Conservation (phyloP, 106 monocot species). For the Acorus gramineus region DNA sequence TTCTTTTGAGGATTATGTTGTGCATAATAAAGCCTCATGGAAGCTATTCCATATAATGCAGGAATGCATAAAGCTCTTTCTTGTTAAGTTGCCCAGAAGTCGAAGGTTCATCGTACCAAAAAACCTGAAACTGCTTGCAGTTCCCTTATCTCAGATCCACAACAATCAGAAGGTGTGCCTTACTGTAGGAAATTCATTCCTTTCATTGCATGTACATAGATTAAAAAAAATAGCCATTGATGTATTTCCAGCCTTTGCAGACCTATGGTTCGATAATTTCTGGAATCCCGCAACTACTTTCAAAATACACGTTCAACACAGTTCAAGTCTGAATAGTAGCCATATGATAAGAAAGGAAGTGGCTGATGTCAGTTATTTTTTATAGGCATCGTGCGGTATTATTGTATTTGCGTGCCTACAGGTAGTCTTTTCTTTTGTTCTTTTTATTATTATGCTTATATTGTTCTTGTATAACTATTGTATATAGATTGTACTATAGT, state of each 20-base stretch:
- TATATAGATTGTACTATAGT: too few species aligned
- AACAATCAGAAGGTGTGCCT: slow-evolving; percentile 33
- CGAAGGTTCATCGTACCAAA: slow-evolving; percentile 33
- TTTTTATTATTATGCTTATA: too few species aligned
- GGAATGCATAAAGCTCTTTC: slow-evolving; percentile 58
- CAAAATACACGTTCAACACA: slow-evolving; percentile 37
- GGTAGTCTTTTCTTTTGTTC: too few species aligned
- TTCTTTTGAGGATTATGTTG: too few species aligned
- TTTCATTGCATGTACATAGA: neutral
- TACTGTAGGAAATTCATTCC: neutral
- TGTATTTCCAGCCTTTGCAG: slow-evolving; percentile 14
- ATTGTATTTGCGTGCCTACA: too few species aligned
- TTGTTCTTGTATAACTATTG: too few species aligned
- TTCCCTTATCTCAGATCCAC: slow-evolving; percentile 47
- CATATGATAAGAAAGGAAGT: too few species aligned
- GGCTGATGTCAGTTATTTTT: too few species aligned
- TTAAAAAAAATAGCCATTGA: too few species aligned
- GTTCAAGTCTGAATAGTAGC: slow-evolving; percentile 8
- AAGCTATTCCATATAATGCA: neutral
- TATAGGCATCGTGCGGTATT: too few species aligned
- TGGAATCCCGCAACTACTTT: slow-evolving; percentile 40
- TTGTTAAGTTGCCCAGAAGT: slow-evolving; percentile 27
- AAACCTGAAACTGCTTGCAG: slow-evolving; percentile 48
- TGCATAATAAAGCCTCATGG: too few species aligned
- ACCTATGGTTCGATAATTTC: slow-evolving; percentile 51